Percentiles rank a stretch among this genome's conserved stretches.
Conservation (phyloP, 164 flowering plant genomes). For the Amborella trichopoda region DNA sequence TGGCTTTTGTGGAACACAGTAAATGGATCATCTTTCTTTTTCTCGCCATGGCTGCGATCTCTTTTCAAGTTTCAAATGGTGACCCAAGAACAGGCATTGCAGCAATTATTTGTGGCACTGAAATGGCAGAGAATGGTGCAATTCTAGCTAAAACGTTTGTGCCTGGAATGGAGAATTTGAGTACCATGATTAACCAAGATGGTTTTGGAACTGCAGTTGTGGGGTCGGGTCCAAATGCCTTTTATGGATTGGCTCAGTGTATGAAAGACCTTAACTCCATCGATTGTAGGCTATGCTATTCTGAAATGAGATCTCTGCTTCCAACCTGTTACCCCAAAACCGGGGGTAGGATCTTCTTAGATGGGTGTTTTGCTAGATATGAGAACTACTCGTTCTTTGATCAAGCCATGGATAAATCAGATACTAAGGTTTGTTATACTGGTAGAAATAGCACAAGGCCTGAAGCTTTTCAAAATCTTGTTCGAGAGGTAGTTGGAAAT, state of each 20-base stretch:
- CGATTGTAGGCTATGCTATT: constrained; percentile 12
- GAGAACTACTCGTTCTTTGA: constrained; percentile 8
- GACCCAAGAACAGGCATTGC: constrained; percentile 5
- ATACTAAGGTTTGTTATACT: constrained; percentile 1
- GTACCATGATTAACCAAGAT: constrained; percentile 4
- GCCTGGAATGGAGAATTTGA: constrained; percentile 8
- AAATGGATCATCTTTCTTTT: not conserved
- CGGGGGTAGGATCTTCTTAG: constrained; percentile 8
- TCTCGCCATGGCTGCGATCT: no score
- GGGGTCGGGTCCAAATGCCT: constrained; percentile 7
- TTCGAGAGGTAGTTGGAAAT: not conserved
- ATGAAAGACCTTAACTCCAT: constrained; percentile 5
- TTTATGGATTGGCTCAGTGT: constrained; percentile 11
- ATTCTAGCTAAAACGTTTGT: constrained; percentile 2
- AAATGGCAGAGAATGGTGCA: constrained; percentile 4
- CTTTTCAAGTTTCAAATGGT: not conserved
- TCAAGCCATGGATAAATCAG: constrained; percentile 1
- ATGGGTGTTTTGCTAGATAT: constrained; percentile 9
- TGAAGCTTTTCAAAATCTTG: not conserved
- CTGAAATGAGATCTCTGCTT: constrained; percentile 7
- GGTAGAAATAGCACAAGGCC: constrained; percentile 2
- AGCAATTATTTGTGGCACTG: constrained; percentile 1
- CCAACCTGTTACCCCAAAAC: constrained; percentile 10
- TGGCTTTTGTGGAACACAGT: constrained; percentile 2
- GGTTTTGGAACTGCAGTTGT: constrained; percentile 6